A percentile compares a stretch with the other conserved stretches of the same genome.
Conservation (phyloP, 768 basidiomycete genomes). For the Mycena venus region DNA sequence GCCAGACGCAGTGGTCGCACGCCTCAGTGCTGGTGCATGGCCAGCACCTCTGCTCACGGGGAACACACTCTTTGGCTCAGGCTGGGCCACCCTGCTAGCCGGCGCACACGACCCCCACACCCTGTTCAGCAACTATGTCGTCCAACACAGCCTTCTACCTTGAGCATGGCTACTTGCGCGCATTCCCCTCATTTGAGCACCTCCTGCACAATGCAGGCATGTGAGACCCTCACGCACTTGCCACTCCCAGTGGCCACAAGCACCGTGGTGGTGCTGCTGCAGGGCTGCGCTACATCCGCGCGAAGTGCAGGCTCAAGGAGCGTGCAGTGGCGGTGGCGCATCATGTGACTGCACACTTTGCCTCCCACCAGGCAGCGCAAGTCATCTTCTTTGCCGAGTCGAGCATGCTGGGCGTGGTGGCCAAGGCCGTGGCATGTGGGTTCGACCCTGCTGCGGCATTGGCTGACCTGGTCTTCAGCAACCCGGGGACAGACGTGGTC, state of each 20-base stretch:
- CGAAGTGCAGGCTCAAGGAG: slow-evolving; percentile 6
- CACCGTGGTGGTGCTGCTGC: neutral
- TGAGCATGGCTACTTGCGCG: slow-evolving; percentile 17
- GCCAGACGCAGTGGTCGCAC: neutral
- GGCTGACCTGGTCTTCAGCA: slow-evolving; percentile 18
- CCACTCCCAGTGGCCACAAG: neutral
- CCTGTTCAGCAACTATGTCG: slow-evolving; percentile 7
- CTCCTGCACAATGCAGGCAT: slow-evolving; percentile 1
- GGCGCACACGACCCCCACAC: slow-evolving; percentile 1
- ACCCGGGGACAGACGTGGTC: slow-evolving; percentile 14
- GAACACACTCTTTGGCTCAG: slow-evolving; percentile 1
- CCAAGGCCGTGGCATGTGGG: slow-evolving; percentile 7
- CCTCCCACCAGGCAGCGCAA: slow-evolving; percentile 2
- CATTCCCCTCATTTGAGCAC: slow-evolving; percentile 7
- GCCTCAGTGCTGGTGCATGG: slow-evolving; percentile 2
- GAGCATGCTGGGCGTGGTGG: slow-evolving; percentile 16
- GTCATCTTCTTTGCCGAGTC: slow-evolving; percentile 9
- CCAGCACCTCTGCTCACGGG: slow-evolving; percentile 1
- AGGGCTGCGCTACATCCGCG: slow-evolving; percentile 11
- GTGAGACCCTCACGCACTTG: neutral
- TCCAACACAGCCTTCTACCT: slow-evolving; percentile 10
- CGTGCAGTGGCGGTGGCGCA: neutral
- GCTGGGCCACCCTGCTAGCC: neutral
- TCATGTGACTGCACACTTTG: slow-evolving; percentile 8
- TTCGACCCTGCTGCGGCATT: slow-evolving; percentile 9